Evolutionary conservation across 345 rosid genomes (phyloP).

Genomic region (Erysimum cheiranthoides): DNA sequence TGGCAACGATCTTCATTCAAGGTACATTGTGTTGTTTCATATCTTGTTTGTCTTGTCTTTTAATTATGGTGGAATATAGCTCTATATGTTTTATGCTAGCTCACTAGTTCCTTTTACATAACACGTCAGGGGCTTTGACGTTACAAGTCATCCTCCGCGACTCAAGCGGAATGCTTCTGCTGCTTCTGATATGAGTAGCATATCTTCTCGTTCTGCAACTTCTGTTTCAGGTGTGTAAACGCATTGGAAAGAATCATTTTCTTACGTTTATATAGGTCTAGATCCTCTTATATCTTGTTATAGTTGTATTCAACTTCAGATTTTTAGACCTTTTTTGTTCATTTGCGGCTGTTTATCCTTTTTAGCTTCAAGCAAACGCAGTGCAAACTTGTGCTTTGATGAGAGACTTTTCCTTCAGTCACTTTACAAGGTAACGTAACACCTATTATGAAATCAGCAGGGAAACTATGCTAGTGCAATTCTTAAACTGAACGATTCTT

Average conservation of each 20-base stretch:
- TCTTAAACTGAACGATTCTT: not conserved
- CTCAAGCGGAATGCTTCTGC: conserved; percentile 78
- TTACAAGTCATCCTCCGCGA: conserved; percentile 52
- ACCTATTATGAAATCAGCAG: not conserved
- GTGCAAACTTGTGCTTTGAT: conserved; percentile 78
- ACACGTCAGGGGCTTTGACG: conserved; percentile 59
- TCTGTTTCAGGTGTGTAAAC: conserved; percentile 57
- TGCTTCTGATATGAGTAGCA: conserved; percentile 73
- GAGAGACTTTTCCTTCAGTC: conserved; percentile 83
- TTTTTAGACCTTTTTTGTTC: conserved; percentile 1
- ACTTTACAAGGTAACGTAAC: conserved; percentile 91
- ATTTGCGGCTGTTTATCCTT: conserved; percentile 29
- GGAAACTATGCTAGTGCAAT: not conserved
- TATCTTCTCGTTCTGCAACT: conserved; percentile 53
- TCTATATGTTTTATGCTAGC: conserved; percentile 7
- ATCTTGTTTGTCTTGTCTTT: not conserved
- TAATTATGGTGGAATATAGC: not conserved
- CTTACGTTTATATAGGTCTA: not conserved
- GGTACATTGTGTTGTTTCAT: conserved; percentile 51
- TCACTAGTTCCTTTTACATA: conserved; percentile 3
- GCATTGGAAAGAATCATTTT: not conserved
- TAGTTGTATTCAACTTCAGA: not conserved
- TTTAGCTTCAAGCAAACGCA: conserved; percentile 62
- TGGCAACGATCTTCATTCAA: conserved; percentile 60
- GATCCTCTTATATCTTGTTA: not conserved